phyloP scores from a whole-genome alignment of 2,329 filamentous ascomycete genomes.

The Aspergillus hortae region DNA sequence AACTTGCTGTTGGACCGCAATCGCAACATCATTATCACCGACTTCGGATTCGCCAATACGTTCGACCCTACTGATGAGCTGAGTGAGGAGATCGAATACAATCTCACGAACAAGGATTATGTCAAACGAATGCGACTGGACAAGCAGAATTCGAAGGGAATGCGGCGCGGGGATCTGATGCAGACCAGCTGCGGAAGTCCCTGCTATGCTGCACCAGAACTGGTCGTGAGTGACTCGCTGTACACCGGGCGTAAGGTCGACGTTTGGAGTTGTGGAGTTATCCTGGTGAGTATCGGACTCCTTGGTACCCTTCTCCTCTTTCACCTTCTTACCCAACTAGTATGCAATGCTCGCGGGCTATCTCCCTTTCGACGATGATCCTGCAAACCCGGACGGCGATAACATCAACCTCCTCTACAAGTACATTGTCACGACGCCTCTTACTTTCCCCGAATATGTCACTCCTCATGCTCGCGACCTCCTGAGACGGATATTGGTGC shows the following conservation, averaged over 20 bases:
- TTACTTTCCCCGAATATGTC: constrained; percentile 98
- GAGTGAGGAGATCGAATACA: constrained; percentile 83
- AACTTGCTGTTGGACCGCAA: constrained; percentile 93
- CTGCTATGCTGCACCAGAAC: constrained; percentile 93
- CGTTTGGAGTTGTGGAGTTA: constrained; percentile 98
- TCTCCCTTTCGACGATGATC: constrained; percentile 95
- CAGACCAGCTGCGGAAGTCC: constrained; percentile 98
- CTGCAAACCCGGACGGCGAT: constrained; percentile 95
- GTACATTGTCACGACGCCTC: constrained; percentile 94
- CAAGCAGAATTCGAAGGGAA: constrained; percentile 68
- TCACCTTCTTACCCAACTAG: constrained; percentile 46
- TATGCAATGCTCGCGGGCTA: constrained; percentile 99
- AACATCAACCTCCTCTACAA: constrained; percentile 99
- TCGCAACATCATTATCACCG: constrained; percentile 98
- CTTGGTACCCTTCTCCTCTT: neutral
- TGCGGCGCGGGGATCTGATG: constrained; percentile 90
- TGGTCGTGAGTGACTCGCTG: constrained; percentile 94
- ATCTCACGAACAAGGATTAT: constrained; percentile 80
- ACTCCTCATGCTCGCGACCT: constrained; percentile 94
- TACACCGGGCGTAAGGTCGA: constrained; percentile 98
- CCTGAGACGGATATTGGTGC: constrained; percentile 86
- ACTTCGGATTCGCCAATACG: constrained; percentile 98
- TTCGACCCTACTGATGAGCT: constrained; percentile 89
- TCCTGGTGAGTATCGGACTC: constrained; percentile 65
- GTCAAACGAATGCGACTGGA: constrained; percentile 86